phyloP scores from a whole-genome alignment of 495 filamentous ascomycete genomes.

The Polyplosphaeria fusca region DNA sequence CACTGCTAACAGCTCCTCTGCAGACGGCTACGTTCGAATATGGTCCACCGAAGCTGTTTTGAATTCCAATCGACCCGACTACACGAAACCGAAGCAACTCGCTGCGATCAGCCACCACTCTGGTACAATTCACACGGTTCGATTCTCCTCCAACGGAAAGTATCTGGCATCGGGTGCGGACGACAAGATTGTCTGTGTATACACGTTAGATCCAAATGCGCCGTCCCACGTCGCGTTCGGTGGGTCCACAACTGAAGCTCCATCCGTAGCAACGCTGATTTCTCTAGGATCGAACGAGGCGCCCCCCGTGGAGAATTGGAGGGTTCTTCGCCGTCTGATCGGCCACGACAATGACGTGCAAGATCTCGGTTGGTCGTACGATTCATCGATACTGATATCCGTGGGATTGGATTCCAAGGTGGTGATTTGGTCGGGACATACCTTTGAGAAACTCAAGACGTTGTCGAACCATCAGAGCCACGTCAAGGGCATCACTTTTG shows the following conservation, averaged over 20 bases:
- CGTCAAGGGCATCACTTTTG: constrained; percentile 97
- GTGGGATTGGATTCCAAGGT: constrained; percentile 97
- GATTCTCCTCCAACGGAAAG: constrained; percentile 88
- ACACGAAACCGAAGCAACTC: constrained; percentile 81
- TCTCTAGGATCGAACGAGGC: constrained; percentile 77
- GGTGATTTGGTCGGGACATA: constrained; percentile 95
- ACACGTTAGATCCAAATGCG: constrained; percentile 78
- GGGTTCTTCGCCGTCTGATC: constrained; percentile 83
- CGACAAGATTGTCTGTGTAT: constrained; percentile 97
- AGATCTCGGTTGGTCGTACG: constrained; percentile 94
- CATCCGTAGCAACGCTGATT: too few species aligned
- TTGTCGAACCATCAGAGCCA: constrained; percentile 89
- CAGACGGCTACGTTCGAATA: constrained; percentile 93
- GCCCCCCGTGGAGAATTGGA: constrained; percentile 94
- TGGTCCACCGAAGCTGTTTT: constrained; percentile 95
- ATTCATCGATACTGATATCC: constrained; percentile 92
- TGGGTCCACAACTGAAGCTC: constrained; percentile 50
- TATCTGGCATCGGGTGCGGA: constrained; percentile 96
- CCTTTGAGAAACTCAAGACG: constrained; percentile 95
- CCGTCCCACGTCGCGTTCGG: constrained; percentile 73
- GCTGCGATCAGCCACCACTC: constrained; percentile 98
- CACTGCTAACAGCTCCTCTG: constrained; percentile 24
- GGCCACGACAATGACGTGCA: constrained; percentile 99
- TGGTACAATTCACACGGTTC: constrained; percentile 92
- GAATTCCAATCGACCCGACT: constrained; percentile 64